Evolutionary conservation across 179 eudicot genomes (phyloP).

Genomic region (Silene vulgaris): DNA sequence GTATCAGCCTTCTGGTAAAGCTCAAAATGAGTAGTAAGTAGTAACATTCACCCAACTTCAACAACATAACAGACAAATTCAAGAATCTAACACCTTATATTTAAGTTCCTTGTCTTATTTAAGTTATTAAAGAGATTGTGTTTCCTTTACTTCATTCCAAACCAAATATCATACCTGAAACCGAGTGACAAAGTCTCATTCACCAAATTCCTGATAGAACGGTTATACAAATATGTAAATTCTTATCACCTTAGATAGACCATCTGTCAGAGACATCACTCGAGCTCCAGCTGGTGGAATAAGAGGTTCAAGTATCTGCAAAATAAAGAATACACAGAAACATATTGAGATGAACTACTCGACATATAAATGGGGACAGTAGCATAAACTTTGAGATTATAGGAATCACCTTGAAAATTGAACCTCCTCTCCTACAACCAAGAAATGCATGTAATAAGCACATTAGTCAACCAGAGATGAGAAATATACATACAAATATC

Average conservation of each 20-base stretch:
- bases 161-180: not conserved
- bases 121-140: not conserved
- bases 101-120: not conserved
- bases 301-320: conserved; percentile 93
- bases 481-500: conserved; percentile 2
- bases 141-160: not conserved
- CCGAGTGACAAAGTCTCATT: not conserved
- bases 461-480: not conserved
- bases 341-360: conserved; percentile 8
- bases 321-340: conserved; percentile 19
- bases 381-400: not conserved
- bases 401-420: conserved; percentile 68
- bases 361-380: conserved; percentile 3
- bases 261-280: conserved; percentile 97
- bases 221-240: not conserved
- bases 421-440: conserved; percentile 73
- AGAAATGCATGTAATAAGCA: conserved; percentile 19
- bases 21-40: not conserved
- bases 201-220: not conserved
- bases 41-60: not conserved
- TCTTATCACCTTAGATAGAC: conserved; percentile 64
- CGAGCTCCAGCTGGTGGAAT: conserved; percentile 98
- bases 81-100: not conserved
- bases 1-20: not conserved
- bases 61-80: not conserved